Evolutionary conservation across 805 yeast species (phyloP).

Genomic region (Teunomyces barrocoloradensis): DNA sequence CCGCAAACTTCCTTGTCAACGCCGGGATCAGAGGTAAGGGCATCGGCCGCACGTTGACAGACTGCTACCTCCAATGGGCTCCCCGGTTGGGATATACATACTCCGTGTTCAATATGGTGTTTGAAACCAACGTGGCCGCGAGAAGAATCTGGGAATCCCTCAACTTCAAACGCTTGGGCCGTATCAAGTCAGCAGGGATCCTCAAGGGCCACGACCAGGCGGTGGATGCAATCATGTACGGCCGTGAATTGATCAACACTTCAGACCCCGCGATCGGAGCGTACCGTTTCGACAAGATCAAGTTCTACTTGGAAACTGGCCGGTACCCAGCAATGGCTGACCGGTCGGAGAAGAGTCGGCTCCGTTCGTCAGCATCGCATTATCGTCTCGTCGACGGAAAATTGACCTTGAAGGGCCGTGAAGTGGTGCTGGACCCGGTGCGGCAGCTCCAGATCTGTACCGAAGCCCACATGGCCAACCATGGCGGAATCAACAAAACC

Average conservation of each 20-base stretch:
- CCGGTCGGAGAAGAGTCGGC: conserved; percentile 82
- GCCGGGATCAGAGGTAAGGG: conserved; percentile 93
- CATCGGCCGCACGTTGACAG: conserved; percentile 80
- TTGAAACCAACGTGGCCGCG: conserved; percentile 84
- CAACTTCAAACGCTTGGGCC: conserved; percentile 75
- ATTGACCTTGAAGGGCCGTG: conserved; percentile 71
- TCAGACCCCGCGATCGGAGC: conserved; percentile 50
- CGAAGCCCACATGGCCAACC: conserved; percentile 65
- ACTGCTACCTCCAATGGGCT: conserved; percentile 88
- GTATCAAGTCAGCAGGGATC: conserved; percentile 83
- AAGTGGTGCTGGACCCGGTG: conserved; percentile 75
- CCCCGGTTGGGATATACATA: conserved; percentile 84
- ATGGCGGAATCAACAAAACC: conserved; percentile 87
- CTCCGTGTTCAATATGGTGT: conserved; percentile 78
- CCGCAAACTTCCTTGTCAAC: conserved; percentile 84
- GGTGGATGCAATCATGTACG: conserved; percentile 84
- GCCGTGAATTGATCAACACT: conserved; percentile 66
- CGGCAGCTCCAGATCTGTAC: conserved; percentile 74
- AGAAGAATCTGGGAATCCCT: conserved; percentile 73
- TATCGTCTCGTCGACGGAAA: conserved; percentile 71
- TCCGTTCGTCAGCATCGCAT: conserved; percentile 76
- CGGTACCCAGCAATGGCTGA: conserved; percentile 80
- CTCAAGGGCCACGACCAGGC: conserved; percentile 81
- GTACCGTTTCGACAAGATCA: conserved; percentile 72
- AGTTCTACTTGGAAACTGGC: conserved; percentile 76